Base-by-base conservation (phyloP, 768 basidiomycete genomes). In the Tylopilus sp. region DNA sequence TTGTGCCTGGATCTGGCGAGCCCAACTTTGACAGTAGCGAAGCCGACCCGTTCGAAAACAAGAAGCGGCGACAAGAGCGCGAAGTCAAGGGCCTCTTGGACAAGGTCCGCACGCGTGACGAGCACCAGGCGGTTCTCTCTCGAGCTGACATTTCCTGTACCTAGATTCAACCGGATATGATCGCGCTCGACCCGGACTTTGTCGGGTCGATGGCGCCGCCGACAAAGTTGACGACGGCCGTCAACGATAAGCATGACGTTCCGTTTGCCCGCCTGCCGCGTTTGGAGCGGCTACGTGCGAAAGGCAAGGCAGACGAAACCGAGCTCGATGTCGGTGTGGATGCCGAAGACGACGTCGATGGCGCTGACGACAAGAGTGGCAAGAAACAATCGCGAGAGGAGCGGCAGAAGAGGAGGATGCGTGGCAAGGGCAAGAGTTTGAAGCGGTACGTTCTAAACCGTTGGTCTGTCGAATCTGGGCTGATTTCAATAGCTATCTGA, bases 21-120 rank as follows among this genome's bases (percentile, higher is more conserved):
- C 83, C 95, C 41, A 94, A 97, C 75, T 95, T 94, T 66, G 97
- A 99, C 63, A 89, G 87, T 51, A 68, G 78, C 13, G 97, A 98
- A 68, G 91, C 92, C 0, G 95, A 99, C 79, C 93, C 95, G 3
- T 98, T 88, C 72, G 95, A 99, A 70, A 81, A 85, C 62, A 83
- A 79, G 67, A 85, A 82, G 55, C 77, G 88, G 20, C 71, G 93
- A 51, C 77, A 90, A 48, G 97, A 98, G 72, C 78, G 90, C 50
- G 97, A 98, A 69, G 92, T 98, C 61, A 86, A 89, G 66, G 79
- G 77, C 40, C 79, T 99, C 12, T 72, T 99, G 53, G 95, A 99
- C 68, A 95, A 95, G 79, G 86, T 87, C 20, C 8, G 70, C 56
- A 12, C 6, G 12, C 33, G 11, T 9, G 11, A 8, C 13, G 12